Base-by-base conservation (phyloP, 2,329 filamentous ascomycete genomes). In the Penicillium sp. region DNA sequence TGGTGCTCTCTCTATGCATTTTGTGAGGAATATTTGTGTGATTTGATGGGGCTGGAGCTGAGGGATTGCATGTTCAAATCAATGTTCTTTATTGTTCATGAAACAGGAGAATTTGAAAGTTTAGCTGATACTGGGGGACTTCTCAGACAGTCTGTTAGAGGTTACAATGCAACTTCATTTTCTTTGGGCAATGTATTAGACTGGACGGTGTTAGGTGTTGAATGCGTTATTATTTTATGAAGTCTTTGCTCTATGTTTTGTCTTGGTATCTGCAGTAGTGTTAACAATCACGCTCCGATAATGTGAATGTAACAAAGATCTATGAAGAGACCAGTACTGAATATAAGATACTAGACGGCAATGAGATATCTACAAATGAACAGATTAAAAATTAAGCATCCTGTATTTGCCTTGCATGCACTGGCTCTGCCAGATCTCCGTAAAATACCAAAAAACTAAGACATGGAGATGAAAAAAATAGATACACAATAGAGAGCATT, bases 371-470 rank as follows among this genome's bases (percentile, higher is more conserved):
- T 14, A 28, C 7, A 1, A 19, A 16, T n/a, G 8, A 33, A 17
- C 11, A 12, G 14, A 22, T 41, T 35, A 42, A n/a, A 36, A 22
- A 50, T 49, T 42, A 25, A 50, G 46, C 31, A 26, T 49, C 30
- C 17, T 10, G 49, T 19, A 41, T 35, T 45, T 25, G 45, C 50
- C 28, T 55, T 51, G 46, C 40, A 54, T 47, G 54, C 49, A 47
- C 52, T 54, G 59, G 61, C 60, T 57, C 60, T 58, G 58, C 55
- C 58, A 59, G 17, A 43, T 52, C 56, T 49, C 48, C 47, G 58
- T 51, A 60, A 51, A 33, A 59, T 36, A 56, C 35, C 40, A 35
- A 55, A 25, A 40, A 41, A 48, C 36, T 57, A 45, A 61, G 47
- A 46, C 46, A 53, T 47, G 35, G 43, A 42, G 31, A 49, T 36